Conservation (phyloP, 192 early-diverging fungal genomes). For the Kickxella alabastrina region DNA sequence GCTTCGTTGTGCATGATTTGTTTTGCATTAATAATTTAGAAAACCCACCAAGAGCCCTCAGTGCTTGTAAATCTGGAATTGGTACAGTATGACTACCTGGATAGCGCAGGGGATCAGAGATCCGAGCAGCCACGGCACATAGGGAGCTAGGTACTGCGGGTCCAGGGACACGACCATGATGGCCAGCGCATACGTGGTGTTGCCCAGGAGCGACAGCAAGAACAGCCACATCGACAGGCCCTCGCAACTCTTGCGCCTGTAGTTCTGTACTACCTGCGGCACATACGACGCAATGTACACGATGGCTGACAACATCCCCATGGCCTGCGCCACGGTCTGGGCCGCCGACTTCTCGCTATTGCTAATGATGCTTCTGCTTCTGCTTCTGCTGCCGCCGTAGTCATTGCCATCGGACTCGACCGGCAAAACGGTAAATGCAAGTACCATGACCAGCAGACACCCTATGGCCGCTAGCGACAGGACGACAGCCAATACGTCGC, state of each 20-base stretch:
- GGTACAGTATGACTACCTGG: conserved; percentile 71
- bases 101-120: conserved; percentile 68
- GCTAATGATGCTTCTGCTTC: no score
- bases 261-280: conserved; percentile 81
- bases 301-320: conserved; percentile 38
- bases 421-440: conserved; percentile 8
- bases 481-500: conserved; percentile 11
- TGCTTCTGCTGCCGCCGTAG: background rate
- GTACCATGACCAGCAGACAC: conserved; percentile 25
- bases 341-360: conserved; percentile 5
- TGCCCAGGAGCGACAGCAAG: conserved; percentile 71
- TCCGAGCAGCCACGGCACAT: conserved; percentile 73
- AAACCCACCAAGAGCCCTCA: background rate
- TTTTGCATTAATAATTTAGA: background rate
- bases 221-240: conserved; percentile 82
- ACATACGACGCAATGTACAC: conserved; percentile 60
- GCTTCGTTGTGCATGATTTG: background rate
- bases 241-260: conserved; percentile 65
- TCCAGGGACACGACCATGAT: conserved; percentile 73
- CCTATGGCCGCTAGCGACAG: conserved; percentile 28
- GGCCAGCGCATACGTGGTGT: conserved; percentile 62
- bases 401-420: background rate
- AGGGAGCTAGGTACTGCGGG: conserved; percentile 59
- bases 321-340: conserved; percentile 40
- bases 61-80: conserved; percentile 59